Base-by-base conservation (phyloP, 2,329 filamentous ascomycete genomes). In the Bimuria novae-zelandiae region DNA sequence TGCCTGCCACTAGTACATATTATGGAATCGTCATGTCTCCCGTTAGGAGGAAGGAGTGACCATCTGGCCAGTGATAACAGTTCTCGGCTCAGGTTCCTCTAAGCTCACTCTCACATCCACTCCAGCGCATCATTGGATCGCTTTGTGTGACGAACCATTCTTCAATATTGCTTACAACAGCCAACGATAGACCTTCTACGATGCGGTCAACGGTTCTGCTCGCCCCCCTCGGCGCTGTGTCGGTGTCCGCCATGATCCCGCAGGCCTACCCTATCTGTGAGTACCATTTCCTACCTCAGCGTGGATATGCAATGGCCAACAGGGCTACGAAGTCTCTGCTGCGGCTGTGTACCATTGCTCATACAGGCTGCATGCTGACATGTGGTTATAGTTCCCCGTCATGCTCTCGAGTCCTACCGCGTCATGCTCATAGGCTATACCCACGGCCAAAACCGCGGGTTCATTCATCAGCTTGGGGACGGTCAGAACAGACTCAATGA, bases 401-500 rank as follows among this genome's bases (percentile, higher is more conserved):
- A n/a, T 17, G 7, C 12, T 4, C 21, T 14, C 23, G 27, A 30
- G 7, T 14, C 32, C 23, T 30, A 21, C 19, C 16, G 17, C 12
- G 49, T 64, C 54, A 59, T 17, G 2, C 32, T 62, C n/a, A 45
- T 30, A 8, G 60, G 48, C 22, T 17, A 54, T 1, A 33, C 29
- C 17, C 27, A 44, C 5, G 14, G 41, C 25, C 41, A 23, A 17
- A 3, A 22, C 17, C 41, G 11, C 19, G 41, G 41, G 11, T 2
- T 10, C 11, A n/a, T 44, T 5, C 41, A 32, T 21, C 81, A 88
- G 67, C 76, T 88, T 40, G 61, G 56, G 43, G 82, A 86, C 67
- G 86, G 86, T 7, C 85, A 88, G 74, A 80, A 79, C 61, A 78
- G 84, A 40, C 78, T 85, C 43, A 80, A 81, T 30, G 79, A 80